phyloP scores from a whole-genome alignment of 179 eudicot species.

The Spergularia azorica region DNA sequence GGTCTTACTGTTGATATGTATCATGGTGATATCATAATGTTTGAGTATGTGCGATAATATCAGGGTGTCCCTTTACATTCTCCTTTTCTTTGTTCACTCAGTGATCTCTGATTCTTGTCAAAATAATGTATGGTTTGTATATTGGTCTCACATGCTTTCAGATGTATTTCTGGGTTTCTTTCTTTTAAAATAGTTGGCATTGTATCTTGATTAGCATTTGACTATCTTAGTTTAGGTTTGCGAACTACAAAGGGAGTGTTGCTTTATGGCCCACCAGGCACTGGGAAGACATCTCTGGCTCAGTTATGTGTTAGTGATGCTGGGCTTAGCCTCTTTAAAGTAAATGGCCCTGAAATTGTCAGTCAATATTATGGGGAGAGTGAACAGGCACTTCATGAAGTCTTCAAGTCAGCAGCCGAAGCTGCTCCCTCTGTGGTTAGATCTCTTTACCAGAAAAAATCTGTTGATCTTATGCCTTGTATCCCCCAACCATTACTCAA shows the following conservation, averaged over 20 bases:
- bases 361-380: constrained; percentile 86
- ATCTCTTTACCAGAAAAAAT: constrained; percentile 21
- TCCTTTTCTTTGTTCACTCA: neutral
- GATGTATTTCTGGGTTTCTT: neutral
- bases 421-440: constrained; percentile 90
- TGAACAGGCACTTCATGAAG: constrained; percentile 76
- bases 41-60: neutral
- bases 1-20: no score
- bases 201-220: constrained; percentile 36
- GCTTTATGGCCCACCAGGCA: constrained; percentile 96
- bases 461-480: neutral
- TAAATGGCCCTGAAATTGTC: constrained; percentile 89
- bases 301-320: constrained; percentile 72
- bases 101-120: neutral
- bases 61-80: neutral
- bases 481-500: neutral
- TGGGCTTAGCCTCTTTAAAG: constrained; percentile 69
- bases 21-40: neutral
- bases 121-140: neutral
- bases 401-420: constrained; percentile 72
- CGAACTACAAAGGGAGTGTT: constrained; percentile 94
- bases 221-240: constrained; percentile 71
- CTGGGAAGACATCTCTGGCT: constrained; percentile 92
- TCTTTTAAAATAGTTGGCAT: constrained; percentile 4
- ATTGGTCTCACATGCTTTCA: constrained; percentile 2